These are phyloP conservation scores for Suhomyces taliae DNA, from an alignment of 1,139 yeast genomes.

Conservation along the genomic window DNA sequence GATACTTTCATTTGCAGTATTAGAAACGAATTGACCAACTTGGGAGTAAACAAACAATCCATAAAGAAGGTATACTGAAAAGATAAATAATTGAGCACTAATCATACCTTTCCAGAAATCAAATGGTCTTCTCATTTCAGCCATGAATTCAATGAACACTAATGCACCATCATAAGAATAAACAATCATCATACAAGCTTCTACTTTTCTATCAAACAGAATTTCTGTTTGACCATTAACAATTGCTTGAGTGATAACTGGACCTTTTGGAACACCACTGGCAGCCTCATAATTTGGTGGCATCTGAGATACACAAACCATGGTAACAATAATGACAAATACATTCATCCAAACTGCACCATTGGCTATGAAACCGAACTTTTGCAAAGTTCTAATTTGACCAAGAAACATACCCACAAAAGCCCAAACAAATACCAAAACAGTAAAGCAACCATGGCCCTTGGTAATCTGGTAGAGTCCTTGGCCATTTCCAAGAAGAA, in stretches of 20 bases:
- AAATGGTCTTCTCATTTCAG: constrained; percentile 4
- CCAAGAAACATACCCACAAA: constrained; percentile 2
- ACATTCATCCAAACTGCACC: constrained; percentile 4
- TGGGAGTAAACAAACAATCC: constrained; percentile 3
- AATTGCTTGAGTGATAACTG: background rate
- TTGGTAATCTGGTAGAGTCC: constrained; percentile 2
- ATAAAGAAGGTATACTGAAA: constrained; percentile 1
- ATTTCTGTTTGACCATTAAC: background rate
- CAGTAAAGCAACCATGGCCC: constrained; percentile 2
- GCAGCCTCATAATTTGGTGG: constrained; percentile 1
- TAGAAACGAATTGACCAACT: constrained; percentile 2
- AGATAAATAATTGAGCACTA: constrained; percentile 1
- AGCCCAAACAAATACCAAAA: constrained; percentile 1
- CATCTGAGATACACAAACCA: constrained; percentile 3
- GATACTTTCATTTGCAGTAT: constrained; percentile 2
- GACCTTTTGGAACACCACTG: background rate
- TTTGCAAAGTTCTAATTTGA: constrained; percentile 2
- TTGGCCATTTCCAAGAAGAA: constrained; percentile 3
- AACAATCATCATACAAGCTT: constrained; percentile 4
- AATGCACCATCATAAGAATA: constrained; percentile 4
- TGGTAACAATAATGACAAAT: constrained; percentile 2
- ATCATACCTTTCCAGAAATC: constrained; percentile 5
- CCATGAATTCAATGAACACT: constrained; percentile 4
- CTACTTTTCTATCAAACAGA: background rate
- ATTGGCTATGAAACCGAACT: constrained; percentile 2